A percentile compares a stretch with the other conserved stretches of the same genome.
Evolutionary conservation across 1,284 basidiomycete genomes (phyloP).

Genomic region (Cerioporus squamosus): DNA sequence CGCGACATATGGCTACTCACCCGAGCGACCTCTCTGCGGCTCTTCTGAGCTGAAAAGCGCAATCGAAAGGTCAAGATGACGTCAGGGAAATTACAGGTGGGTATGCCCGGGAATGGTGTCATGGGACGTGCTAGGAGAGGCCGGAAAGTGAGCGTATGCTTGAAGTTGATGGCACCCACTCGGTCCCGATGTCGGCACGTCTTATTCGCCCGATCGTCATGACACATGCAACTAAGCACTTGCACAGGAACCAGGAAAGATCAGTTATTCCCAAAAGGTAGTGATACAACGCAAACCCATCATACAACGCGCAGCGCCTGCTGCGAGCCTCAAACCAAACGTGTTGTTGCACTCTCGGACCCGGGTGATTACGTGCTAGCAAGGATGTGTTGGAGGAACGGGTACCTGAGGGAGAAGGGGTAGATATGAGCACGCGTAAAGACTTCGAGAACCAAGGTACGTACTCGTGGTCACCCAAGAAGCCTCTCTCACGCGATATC

Average conservation of each 20-base stretch:
- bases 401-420: constrained; percentile 1
- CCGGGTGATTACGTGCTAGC: not conserved
- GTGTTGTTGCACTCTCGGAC: not conserved
- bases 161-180: no score
- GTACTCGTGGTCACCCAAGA: constrained; percentile 13
- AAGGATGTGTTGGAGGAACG: constrained; percentile 10
- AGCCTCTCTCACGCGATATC: constrained; percentile 6
- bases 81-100: no score
- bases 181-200: no score
- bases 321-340: not conserved
- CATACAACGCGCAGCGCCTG: not conserved
- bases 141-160: no score
- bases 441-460: not conserved
- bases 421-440: not conserved
- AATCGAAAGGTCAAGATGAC: no score
- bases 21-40: no score
- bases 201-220: not conserved
- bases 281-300: not conserved
- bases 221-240: not conserved
- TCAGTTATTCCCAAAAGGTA: not conserved
- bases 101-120: no score
- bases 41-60: no score
- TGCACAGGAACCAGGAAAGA: no score
- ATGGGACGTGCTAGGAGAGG: no score
- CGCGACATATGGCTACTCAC: not conserved